These are phyloP conservation scores for Larix kaempferi DNA, from an alignment of 75 land plant species.

Conservation along the genomic window DNA sequence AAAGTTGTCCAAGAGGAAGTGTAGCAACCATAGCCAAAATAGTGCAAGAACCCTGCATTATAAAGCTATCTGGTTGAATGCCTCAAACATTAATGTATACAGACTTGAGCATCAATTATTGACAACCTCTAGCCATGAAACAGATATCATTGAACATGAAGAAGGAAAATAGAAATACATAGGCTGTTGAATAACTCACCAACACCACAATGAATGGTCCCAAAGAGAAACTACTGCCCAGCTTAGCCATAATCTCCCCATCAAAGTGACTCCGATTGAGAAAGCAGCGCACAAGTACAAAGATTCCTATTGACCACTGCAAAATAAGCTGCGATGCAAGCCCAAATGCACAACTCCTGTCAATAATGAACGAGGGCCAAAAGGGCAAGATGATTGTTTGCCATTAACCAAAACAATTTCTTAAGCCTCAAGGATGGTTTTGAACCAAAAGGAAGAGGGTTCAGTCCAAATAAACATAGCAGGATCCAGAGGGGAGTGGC, in stretches of 20 bases:
- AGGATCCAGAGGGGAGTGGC: neutral
- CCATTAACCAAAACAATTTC: conserved; percentile 7
- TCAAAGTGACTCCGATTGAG: conserved; percentile 50
- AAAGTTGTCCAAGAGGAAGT: conserved; percentile 89
- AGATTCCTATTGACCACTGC: conserved; percentile 83
- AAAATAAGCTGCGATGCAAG: conserved; percentile 83
- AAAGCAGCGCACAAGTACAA: conserved; percentile 86
- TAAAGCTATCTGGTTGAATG: neutral
- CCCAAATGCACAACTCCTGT: conserved; percentile 34
- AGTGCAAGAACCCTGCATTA: conserved; percentile 79
- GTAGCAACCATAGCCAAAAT: conserved; percentile 89
- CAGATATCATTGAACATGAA: conserved; percentile 2
- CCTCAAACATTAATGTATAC: neutral
- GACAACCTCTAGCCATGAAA: neutral
- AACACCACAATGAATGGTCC: conserved; percentile 84
- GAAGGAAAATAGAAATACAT: neutral
- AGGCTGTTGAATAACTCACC: conserved; percentile 39
- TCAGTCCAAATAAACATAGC: neutral
- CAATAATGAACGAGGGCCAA: conserved; percentile 32
- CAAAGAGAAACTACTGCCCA: conserved; percentile 94
- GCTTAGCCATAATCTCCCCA: conserved; percentile 66
- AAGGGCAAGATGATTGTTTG: conserved; percentile 21
- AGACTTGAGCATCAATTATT: neutral
- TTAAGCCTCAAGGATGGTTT: neutral
- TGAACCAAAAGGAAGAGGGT: neutral